Conservation (phyloP, 257 asterid genomes). For the Solanum infundibuliforme region DNA sequence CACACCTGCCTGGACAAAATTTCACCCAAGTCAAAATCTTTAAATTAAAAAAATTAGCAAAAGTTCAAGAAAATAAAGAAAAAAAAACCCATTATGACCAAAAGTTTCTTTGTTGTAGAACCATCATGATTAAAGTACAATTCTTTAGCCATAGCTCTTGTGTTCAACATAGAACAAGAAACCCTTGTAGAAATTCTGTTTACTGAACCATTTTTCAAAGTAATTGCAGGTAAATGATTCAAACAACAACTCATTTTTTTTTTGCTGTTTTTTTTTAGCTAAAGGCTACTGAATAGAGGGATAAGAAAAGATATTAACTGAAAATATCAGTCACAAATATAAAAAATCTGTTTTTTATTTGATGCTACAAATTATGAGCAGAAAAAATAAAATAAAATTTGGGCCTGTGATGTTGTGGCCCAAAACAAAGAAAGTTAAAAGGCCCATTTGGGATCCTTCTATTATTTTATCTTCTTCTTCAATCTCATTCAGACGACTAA, state of each 20-base stretch:
- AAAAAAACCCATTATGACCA: slow-evolving; percentile 19
- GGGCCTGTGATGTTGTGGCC: not conserved
- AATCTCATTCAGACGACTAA: not conserved
- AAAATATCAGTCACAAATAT: not conserved
- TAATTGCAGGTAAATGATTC: slow-evolving; percentile 38
- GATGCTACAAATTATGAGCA: not conserved
- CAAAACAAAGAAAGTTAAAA: not conserved
- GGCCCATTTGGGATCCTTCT: not conserved
- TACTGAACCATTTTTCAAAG: slow-evolving; percentile 23
- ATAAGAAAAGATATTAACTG: not conserved
- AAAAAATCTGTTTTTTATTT: not conserved
- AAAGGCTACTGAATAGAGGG: not conserved
- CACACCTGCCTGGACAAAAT: slow-evolving; percentile 55
- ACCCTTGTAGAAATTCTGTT: slow-evolving; percentile 24
- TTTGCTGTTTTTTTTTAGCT: not conserved
- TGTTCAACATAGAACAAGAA: slow-evolving; percentile 20
- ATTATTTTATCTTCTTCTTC: too few relatives aligned
- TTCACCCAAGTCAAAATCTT: not conserved
- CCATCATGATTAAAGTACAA: slow-evolving; percentile 79
- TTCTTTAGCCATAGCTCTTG: slow-evolving; percentile 64
- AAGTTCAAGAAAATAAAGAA: not conserved
- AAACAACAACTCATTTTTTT: slow-evolving; percentile 40
- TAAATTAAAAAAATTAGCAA: not conserved
- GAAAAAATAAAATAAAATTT: not conserved
- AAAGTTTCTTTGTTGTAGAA: slow-evolving; percentile 58